These are phyloP conservation scores for Talaromyces stipitatus DNA, from an alignment of 495 filamentous ascomycete genomes.

Conservation along the genomic window DNA sequence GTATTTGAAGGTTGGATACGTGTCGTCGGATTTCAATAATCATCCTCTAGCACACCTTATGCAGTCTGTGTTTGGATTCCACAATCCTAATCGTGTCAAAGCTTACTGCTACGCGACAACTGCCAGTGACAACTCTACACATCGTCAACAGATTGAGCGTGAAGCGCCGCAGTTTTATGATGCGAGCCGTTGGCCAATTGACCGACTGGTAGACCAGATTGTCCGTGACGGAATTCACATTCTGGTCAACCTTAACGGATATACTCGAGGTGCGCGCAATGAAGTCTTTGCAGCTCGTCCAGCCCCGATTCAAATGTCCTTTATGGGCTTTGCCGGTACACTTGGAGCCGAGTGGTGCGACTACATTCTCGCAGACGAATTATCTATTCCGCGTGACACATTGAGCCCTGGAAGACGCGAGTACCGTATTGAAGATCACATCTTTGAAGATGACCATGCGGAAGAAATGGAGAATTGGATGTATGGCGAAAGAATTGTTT, in stretches of 20 bases:
- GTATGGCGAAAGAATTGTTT: slow-evolving; percentile 96
- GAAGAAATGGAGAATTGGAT: slow-evolving; percentile 70
- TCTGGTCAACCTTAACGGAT: slow-evolving; percentile 93
- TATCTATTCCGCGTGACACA: slow-evolving; percentile 76
- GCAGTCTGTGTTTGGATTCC: slow-evolving; percentile 97
- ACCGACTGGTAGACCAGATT: slow-evolving; percentile 82
- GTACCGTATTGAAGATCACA: slow-evolving; percentile 60
- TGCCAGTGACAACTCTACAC: slow-evolving; percentile 79
- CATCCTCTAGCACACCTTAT: slow-evolving; percentile 95
- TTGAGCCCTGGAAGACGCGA: slow-evolving; percentile 72
- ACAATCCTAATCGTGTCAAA: slow-evolving; percentile 62
- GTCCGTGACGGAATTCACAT: slow-evolving; percentile 93
- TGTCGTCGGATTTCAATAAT: slow-evolving; percentile 99
- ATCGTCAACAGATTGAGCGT: slow-evolving; percentile 88
- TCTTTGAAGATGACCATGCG: slow-evolving; percentile 59
- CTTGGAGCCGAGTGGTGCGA: slow-evolving; percentile 98
- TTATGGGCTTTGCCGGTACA: slow-evolving; percentile 98
- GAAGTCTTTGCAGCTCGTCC: slow-evolving; percentile 95
- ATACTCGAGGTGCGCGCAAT: slow-evolving; percentile 93
- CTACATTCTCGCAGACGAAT: slow-evolving; percentile 86
- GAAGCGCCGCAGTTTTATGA: slow-evolving; percentile 92
- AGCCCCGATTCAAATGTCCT: slow-evolving; percentile 97
- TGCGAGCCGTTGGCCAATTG: slow-evolving; percentile 78
- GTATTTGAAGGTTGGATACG: slow-evolving; percentile 83
- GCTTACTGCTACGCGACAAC: slow-evolving; percentile 98